phyloP scores from a whole-genome alignment of 257 asterid species.

The Cinchona pubescens region DNA sequence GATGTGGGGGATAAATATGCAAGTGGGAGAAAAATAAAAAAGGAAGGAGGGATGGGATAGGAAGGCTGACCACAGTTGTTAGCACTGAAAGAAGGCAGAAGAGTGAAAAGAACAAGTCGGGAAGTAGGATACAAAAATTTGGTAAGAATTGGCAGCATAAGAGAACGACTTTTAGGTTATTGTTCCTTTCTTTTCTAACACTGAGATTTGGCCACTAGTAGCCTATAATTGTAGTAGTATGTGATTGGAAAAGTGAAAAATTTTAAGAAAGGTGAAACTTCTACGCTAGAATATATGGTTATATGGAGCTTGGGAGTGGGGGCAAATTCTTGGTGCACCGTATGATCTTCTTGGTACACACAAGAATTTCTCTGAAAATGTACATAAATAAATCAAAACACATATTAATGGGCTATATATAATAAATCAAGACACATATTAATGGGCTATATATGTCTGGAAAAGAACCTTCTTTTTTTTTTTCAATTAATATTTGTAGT shows the following conservation, averaged over 20 bases:
- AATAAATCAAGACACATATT: too few species aligned
- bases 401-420: too few species aligned
- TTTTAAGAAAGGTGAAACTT: constrained; percentile 8
- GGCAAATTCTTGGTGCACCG: too few species aligned
- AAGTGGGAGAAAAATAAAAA: background rate
- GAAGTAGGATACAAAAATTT: constrained; percentile 34
- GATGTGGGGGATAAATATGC: background rate
- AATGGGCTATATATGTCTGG: too few species aligned
- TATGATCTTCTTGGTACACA: too few species aligned
- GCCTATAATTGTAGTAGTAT: constrained; percentile 23
- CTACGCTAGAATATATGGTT: background rate
- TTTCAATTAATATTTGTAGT: too few species aligned
- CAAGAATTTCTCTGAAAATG: too few species aligned
- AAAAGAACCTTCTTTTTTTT: too few species aligned
- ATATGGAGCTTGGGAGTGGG: background rate
- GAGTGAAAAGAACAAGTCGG: constrained; percentile 70
- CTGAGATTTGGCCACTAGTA: constrained; percentile 38
- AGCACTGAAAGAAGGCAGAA: constrained; percentile 17
- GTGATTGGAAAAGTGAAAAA: constrained; percentile 33
- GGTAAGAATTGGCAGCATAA: constrained; percentile 30
- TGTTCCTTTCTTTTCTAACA: constrained; percentile 30
- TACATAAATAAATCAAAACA: too few species aligned
- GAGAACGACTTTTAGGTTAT: constrained; percentile 24
- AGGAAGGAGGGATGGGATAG: constrained; percentile 4
- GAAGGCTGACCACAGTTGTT: background rate